Base-by-base conservation (phyloP, 805 yeast species). In the Zygosaccharomyces lentus region DNA sequence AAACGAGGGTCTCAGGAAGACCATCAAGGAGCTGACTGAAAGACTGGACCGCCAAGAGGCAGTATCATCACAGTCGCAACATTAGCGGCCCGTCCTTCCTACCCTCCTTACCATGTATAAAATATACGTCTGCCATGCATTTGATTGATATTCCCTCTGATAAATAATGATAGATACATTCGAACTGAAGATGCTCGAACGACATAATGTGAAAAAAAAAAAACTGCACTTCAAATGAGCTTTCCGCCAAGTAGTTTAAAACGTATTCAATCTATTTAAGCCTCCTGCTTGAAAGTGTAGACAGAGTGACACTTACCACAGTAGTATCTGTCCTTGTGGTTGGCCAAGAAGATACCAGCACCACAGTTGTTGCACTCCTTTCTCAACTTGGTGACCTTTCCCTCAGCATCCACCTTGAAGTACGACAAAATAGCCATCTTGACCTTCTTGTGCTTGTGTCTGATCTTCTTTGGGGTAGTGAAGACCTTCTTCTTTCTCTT, bases 401-500 rank as follows among this genome's bases (percentile, higher is more conserved):
- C 99, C 68, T 93, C 99, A 72, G 84, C 87, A 76, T 89, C 96
- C 69, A 93, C 97, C 84, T 91, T 90, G 89, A 90, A 93, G 93
- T 91, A 93, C 72, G 95, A 89, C 75, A 93, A 86, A 75, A 93
- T 97, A 76, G 97, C 98, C 71, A 93, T 82, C 87, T 93, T 93
- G 78, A 87, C 87, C 83, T 91, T 93, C 87, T 87, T 93, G 86
- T 88, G 96, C 86, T 89, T 90, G 95, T 93, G 98, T 80, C 78
- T 87, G 80, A 93, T 87, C 86, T 90, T 95, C 90, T 93, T 93
- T 82, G 99, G 99, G 72, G 98, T 91, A 80, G 98, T 91, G 91
- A 91, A 93, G 73, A 89, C 97, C 95, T 91, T 91, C 96, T 93
- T 93, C 93, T 93, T 93, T 84, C 96, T 91, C 93, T 93, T 93